Percentiles rank a stretch among this genome's conserved stretches.
These are phyloP conservation scores for Cyberlindnera mrakii DNA, from an alignment of 805 yeast genomes.

Conservation along the genomic window DNA sequence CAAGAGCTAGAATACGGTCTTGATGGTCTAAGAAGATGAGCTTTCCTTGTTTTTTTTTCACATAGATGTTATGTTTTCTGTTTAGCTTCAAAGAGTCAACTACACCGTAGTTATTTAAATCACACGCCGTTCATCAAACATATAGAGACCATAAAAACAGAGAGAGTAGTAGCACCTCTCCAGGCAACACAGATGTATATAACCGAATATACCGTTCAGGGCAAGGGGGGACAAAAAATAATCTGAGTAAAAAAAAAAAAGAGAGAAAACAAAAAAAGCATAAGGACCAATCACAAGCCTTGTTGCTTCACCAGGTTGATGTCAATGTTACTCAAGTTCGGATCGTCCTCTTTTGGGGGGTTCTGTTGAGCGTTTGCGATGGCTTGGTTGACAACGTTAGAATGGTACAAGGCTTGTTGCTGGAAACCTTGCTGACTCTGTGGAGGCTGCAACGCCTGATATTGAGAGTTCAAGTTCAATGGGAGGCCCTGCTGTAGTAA, in stretches of 20 bases:
- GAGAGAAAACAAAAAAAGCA: not conserved
- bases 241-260: not conserved
- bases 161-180: not conserved
- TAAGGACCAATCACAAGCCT: not conserved
- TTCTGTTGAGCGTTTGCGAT: conserved; percentile 22
- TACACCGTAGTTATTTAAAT: not conserved
- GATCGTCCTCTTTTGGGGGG: conserved; percentile 13
- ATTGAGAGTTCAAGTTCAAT: conserved; percentile 4
- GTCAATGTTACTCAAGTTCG: conserved; percentile 23
- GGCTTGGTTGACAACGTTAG: conserved; percentile 20
- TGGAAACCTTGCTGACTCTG: conserved; percentile 7
- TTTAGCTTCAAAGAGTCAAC: not conserved
- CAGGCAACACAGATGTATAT: not conserved
- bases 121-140: no score
- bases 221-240: not conserved
- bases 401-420: conserved; percentile 8
- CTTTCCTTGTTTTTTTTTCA: not conserved
- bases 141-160: no score
- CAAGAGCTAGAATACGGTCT: conserved; percentile 64
- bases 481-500: conserved; percentile 17
- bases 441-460: conserved; percentile 8
- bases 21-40: conserved; percentile 29
- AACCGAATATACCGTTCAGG: not conserved
- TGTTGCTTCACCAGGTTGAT: conserved; percentile 23
- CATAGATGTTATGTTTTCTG: not conserved